A percentile compares a stretch with the other conserved stretches of the same genome.
phyloP scores from a whole-genome alignment of 805 yeast species.

The Wickerhamomyces kurtzmanii region DNA sequence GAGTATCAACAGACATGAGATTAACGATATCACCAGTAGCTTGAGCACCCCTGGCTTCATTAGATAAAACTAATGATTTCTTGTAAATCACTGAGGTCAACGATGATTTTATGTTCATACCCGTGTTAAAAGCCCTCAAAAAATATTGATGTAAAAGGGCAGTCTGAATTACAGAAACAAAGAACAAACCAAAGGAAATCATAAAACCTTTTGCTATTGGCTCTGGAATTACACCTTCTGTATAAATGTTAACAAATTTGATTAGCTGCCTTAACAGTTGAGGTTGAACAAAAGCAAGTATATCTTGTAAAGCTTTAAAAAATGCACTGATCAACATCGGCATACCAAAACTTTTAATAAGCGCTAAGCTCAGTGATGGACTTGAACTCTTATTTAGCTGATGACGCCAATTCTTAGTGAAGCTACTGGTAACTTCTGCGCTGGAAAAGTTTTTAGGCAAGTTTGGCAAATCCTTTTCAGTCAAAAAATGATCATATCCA shows the following conservation, averaged over 20 bases:
- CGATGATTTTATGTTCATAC: constrained; percentile 67
- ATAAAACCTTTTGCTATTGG: constrained; percentile 70
- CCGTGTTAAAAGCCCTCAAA: constrained; percentile 62
- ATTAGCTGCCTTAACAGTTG: constrained; percentile 65
- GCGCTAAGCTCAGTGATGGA: constrained; percentile 49
- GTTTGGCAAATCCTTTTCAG: constrained; percentile 64
- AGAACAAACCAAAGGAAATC: constrained; percentile 69
- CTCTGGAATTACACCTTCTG: constrained; percentile 23
- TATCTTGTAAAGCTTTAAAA: constrained; percentile 71
- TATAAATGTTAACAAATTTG: constrained; percentile 39
- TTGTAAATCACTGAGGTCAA: constrained; percentile 58
- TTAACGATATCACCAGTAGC: constrained; percentile 92
- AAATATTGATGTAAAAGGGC: constrained; percentile 72
- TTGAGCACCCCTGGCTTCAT: constrained; percentile 59
- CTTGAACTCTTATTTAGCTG: constrained; percentile 34
- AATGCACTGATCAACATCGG: constrained; percentile 60
- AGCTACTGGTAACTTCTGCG: constrained; percentile 33
- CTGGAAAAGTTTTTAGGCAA: constrained; percentile 65
- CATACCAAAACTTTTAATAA: constrained; percentile 61
- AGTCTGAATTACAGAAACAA: constrained; percentile 70
- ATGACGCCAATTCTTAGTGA: constrained; percentile 51
- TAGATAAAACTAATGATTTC: constrained; percentile 59
- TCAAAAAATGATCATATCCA: constrained; percentile 55
- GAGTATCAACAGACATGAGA: constrained; percentile 89
- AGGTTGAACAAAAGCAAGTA: constrained; percentile 78